Conservation (phyloP, 192 early-diverging fungal species). For the Coemansia sp. region DNA sequence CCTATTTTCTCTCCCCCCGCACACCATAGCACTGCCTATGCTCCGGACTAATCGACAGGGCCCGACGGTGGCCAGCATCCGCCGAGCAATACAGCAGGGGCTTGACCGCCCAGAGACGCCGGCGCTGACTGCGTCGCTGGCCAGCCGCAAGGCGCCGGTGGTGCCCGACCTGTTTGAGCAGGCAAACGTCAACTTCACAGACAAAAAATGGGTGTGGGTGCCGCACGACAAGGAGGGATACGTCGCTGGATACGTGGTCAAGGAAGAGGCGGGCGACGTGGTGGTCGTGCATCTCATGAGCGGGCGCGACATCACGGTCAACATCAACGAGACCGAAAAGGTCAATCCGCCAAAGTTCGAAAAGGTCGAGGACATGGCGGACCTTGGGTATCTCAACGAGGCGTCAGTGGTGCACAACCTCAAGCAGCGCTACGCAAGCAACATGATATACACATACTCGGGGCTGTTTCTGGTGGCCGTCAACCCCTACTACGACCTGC, state of each 20-base stretch:
- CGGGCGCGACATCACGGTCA: conserved; percentile 67
- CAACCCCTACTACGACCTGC: conserved; percentile 92
- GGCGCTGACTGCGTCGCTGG: conserved; percentile 29
- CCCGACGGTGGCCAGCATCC: conserved; percentile 53
- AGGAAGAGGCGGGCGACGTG: conserved; percentile 65
- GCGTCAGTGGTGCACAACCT: conserved; percentile 99
- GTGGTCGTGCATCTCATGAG: conserved; percentile 75
- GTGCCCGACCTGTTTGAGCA: conserved; percentile 55
- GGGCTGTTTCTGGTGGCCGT: conserved; percentile 97
- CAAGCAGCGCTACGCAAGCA: conserved; percentile 80
- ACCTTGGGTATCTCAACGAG: conserved; percentile 94
- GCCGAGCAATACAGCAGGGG: conserved; percentile 51
- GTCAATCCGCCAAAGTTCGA: conserved; percentile 99
- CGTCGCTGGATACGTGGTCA: conserved; percentile 74
- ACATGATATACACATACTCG: conserved; percentile 98
- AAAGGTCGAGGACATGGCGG: conserved; percentile 98
- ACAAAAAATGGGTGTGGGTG: conserved; percentile 98
- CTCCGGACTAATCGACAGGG: conserved; percentile 33
- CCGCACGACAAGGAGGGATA: conserved; percentile 89
- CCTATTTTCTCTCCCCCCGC: too few relatives aligned
- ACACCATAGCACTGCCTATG: conserved; percentile 23
- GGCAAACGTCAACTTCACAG: conserved; percentile 73
- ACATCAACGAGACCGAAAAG: conserved; percentile 82
- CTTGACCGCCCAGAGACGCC: conserved; percentile 49
- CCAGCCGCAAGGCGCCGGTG: conserved; percentile 34